Evolutionary conservation across 2,329 filamentous ascomycete species (phyloP).

Genomic region (Chlorencoelia australis): DNA sequence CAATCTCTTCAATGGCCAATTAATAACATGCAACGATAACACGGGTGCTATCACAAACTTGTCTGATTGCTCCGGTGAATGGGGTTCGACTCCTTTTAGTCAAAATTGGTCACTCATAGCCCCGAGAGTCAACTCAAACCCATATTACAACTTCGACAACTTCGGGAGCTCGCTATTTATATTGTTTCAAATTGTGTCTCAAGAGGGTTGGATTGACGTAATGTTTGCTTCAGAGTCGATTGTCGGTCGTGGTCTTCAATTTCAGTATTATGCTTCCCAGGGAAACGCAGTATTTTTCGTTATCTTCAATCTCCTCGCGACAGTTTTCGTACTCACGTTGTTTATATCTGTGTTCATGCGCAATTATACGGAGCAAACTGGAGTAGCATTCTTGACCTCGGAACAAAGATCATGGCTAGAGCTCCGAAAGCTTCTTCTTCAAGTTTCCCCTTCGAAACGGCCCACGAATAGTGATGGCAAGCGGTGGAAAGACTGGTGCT

Average conservation of each 20-base stretch:
- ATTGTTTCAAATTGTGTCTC: conserved; percentile 96
- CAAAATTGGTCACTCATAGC: conserved; percentile 69
- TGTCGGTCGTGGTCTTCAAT: conserved; percentile 66
- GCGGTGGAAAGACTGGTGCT: conserved; percentile 86
- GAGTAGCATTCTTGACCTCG: conserved; percentile 88
- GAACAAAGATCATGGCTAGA: conserved; percentile 97
- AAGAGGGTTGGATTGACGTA: conserved; percentile 97
- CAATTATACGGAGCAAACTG: conserved; percentile 97
- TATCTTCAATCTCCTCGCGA: conserved; percentile 89
- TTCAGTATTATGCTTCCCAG: conserved; percentile 55
- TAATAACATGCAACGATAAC: conserved; percentile 72
- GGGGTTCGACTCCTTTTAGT: conserved; percentile 61
- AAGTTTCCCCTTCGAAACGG: conserved; percentile 90
- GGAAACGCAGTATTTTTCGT: conserved; percentile 93
- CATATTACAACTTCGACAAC: conserved; percentile 86
- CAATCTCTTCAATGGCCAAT: conserved; percentile 80
- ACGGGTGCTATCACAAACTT: conserved; percentile 46
- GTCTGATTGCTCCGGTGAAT: conserved; percentile 77
- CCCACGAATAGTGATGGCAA: conserved; percentile 69
- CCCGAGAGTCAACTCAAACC: conserved; percentile 71
- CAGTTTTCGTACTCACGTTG: conserved; percentile 90
- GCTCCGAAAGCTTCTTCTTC: conserved; percentile 78
- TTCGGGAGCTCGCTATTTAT: conserved; percentile 92
- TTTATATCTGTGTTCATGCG: conserved; percentile 99
- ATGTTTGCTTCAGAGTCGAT: conserved; percentile 77